Conservation (phyloP, 306 rosid genomes). For the Glycine tomentella region DNA sequence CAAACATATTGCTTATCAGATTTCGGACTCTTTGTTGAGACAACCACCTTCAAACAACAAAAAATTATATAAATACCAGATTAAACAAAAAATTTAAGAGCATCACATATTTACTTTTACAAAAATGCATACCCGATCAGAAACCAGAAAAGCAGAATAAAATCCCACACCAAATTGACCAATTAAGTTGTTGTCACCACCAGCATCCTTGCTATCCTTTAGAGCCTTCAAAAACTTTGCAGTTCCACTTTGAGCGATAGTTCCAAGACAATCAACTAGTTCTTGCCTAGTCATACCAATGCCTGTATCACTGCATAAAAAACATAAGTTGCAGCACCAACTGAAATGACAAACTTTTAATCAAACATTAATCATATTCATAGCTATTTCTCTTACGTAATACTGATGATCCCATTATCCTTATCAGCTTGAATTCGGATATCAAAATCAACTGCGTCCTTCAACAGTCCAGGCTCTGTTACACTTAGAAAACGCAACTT, state of each 20-base stretch:
- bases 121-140: slow-evolving; percentile 72
- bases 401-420: slow-evolving; percentile 81
- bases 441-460: slow-evolving; percentile 81
- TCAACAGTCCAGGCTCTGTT: slow-evolving; percentile 74
- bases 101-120: background rate
- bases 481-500: slow-evolving; percentile 92
- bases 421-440: slow-evolving; percentile 84
- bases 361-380: background rate
- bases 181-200: slow-evolving; percentile 82
- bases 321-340: slow-evolving; percentile 31
- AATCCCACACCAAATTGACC: slow-evolving; percentile 99
- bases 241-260: slow-evolving; percentile 99
- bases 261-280: slow-evolving; percentile 96
- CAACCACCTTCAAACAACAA: slow-evolving; percentile 73
- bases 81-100: background rate
- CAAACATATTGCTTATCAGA: slow-evolving; percentile 92
- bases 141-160: slow-evolving; percentile 87
- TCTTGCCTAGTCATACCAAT: slow-evolving; percentile 95
- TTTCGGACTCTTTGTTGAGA: slow-evolving; percentile 90
- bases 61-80: slow-evolving; percentile 32
- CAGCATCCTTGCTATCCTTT: slow-evolving; percentile 94
- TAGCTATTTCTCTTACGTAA: slow-evolving; percentile 63
- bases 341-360: background rate
- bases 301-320: slow-evolving; percentile 80
- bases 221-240: slow-evolving; percentile 90